phyloP scores from a whole-genome alignment of 2,329 filamentous ascomycete genomes.

The Fusarium falciforme region DNA sequence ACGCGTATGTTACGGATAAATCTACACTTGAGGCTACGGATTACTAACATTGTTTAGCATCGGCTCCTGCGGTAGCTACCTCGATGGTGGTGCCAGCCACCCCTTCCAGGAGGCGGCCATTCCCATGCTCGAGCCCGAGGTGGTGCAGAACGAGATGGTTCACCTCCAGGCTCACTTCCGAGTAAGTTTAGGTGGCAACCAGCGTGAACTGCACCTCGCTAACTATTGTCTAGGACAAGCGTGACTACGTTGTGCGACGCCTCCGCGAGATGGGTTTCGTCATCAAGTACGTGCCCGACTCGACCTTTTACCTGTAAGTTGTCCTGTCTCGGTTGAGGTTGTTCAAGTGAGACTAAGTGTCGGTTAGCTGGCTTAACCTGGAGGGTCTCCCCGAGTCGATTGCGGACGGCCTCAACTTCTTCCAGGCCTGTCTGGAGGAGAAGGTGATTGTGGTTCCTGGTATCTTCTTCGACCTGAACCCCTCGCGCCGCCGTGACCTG shows the following conservation, averaged over 20 bases:
- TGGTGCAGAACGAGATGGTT: slow-evolving; percentile 87
- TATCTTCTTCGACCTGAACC: slow-evolving; percentile 98
- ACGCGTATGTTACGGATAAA: slow-evolving; percentile 65
- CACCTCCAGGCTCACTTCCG: slow-evolving; percentile 90
- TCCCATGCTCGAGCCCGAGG: slow-evolving; percentile 87
- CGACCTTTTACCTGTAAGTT: slow-evolving; percentile 89
- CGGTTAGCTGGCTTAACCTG: slow-evolving; percentile 65
- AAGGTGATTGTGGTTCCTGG: slow-evolving; percentile 97
- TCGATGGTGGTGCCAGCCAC: slow-evolving; percentile 93
- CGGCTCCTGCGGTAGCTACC: slow-evolving; percentile 90
- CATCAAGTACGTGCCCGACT: slow-evolving; percentile 86
- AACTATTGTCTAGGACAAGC: slow-evolving; percentile 72
- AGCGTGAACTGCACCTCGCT: slow-evolving; percentile 9
- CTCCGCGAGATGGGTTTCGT: slow-evolving; percentile 88
- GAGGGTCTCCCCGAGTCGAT: slow-evolving; percentile 81
- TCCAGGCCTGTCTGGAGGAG: slow-evolving; percentile 91
- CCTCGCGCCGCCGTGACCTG: slow-evolving; percentile 85
- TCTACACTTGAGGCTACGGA: neutral
- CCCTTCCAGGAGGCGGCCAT: slow-evolving; percentile 96
- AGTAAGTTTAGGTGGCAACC: slow-evolving; percentile 50
- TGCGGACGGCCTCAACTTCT: slow-evolving; percentile 95
- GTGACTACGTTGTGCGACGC: slow-evolving; percentile 87
- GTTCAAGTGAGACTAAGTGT: slow-evolving; percentile 4
- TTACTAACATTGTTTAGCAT: slow-evolving; percentile 63
- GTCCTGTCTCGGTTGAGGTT: too few relatives aligned